Evolutionary conservation across 2,329 filamentous ascomycete genomes (phyloP).

Genomic region (Hypoxylon sp.): DNA sequence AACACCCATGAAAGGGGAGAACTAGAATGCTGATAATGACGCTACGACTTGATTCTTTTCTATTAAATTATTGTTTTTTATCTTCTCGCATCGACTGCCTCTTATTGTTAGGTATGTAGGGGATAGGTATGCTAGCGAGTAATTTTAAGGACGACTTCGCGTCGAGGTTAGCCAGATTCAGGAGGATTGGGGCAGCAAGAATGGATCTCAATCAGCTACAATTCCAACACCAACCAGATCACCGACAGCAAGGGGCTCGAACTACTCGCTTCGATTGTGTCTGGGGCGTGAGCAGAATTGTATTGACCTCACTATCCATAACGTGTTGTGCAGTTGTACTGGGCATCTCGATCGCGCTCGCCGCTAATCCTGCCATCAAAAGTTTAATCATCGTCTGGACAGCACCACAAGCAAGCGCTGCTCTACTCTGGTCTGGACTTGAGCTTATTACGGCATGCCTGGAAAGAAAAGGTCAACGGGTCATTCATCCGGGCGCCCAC

Average conservation of each 20-base stretch:
- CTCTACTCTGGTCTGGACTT: slow-evolving; percentile 45
- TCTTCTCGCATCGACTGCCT: neutral
- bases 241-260: slow-evolving; percentile 7
- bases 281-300: slow-evolving; percentile 43
- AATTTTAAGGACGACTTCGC: neutral
- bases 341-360: slow-evolving; percentile 43
- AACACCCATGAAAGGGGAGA: slow-evolving; percentile 1
- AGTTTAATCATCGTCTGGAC: slow-evolving; percentile 46
- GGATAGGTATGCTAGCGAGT: neutral
- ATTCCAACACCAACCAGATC: slow-evolving; percentile 33
- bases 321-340: slow-evolving; percentile 41
- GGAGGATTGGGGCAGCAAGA: slow-evolving; percentile 7
- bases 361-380: slow-evolving; percentile 30
- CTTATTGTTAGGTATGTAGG: slow-evolving; percentile 6
- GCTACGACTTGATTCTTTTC: neutral
- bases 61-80: neutral
- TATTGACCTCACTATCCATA: slow-evolving; percentile 42
- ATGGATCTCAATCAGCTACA: slow-evolving; percentile 40
- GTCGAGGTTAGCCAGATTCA: neutral
- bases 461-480: slow-evolving; percentile 25
- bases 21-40: neutral
- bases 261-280: slow-evolving; percentile 16
- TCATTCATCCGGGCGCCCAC: slow-evolving; percentile 53
- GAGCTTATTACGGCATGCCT: slow-evolving; percentile 46
- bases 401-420: slow-evolving; percentile 46